phyloP scores from a whole-genome alignment of 306 rosid genomes.

The Neltuma alba region DNA sequence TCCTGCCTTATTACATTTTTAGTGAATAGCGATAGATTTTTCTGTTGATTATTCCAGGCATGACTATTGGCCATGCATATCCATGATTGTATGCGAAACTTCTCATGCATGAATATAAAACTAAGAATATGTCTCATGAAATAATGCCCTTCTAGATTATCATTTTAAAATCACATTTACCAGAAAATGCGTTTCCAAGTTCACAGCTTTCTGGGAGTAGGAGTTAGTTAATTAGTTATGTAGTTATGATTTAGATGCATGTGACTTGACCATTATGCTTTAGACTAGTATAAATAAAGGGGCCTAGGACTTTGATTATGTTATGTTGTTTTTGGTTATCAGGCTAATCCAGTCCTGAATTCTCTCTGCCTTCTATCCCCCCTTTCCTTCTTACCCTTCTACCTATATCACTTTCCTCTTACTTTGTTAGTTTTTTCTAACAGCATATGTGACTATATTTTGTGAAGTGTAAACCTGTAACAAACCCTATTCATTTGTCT shows the following conservation, averaged over 20 bases:
- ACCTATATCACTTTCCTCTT: slow-evolving; percentile 10
- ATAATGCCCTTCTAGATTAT: slow-evolving; percentile 6
- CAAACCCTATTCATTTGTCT: background rate
- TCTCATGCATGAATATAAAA: slow-evolving; percentile 20
- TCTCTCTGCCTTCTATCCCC: background rate
- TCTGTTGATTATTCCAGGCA: background rate
- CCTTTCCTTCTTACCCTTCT: background rate
- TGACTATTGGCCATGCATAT: slow-evolving; percentile 7
- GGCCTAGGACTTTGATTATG: background rate
- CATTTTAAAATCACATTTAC: slow-evolving; percentile 21
- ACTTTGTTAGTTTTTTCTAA: slow-evolving; percentile 8
- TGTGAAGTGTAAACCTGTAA: slow-evolving; percentile 15
- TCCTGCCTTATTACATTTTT: background rate
- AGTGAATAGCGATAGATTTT: background rate
- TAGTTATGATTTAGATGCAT: background rate
- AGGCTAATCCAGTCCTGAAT: background rate
- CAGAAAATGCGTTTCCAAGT: slow-evolving; percentile 13
- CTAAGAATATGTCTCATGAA: slow-evolving; percentile 3
- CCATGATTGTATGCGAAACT: background rate
- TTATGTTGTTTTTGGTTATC: background rate
- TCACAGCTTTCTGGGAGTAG: background rate
- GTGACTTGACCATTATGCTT: background rate
- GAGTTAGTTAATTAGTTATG: background rate
- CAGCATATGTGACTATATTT: background rate
- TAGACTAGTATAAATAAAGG: background rate